A percentile compares a stretch with the other conserved stretches of the same genome.
These are phyloP conservation scores for Larix kaempferi DNA, from an alignment of 75 land plant species.

Conservation along the genomic window DNA sequence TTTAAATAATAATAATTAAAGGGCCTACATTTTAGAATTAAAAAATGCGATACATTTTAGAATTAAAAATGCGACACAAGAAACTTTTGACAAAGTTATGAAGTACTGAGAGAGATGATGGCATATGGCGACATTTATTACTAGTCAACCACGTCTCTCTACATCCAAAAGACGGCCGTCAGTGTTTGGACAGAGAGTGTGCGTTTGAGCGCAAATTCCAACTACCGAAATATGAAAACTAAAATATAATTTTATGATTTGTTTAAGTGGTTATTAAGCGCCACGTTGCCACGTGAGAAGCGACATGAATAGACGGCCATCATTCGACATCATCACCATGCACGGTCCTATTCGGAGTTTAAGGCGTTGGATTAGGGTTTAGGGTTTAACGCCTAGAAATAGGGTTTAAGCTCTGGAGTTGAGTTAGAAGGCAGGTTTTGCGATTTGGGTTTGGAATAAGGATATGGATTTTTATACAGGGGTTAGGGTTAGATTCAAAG, in stretches of 20 bases:
- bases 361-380: slow-evolving; percentile 5
- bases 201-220: not conserved
- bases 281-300: not conserved
- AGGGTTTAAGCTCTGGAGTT: slow-evolving; percentile 3
- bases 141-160: not conserved
- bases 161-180: no score
- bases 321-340: no score
- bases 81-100: no score
- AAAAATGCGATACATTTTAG: no score
- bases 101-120: not conserved
- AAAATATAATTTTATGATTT: not conserved
- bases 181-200: not conserved
- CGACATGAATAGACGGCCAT: not conserved
- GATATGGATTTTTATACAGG: not conserved
- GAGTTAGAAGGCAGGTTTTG: slow-evolving; percentile 1
- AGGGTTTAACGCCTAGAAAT: slow-evolving; percentile 17
- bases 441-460: not conserved
- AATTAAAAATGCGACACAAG: no score
- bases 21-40: no score
- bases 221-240: not conserved
- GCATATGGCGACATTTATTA: slow-evolving; percentile 6
- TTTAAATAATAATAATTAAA: no score
- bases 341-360: no score
- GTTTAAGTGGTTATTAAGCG: not conserved
- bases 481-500: not conserved